Percentiles rank a stretch among this genome's conserved stretches.
phyloP scores from a whole-genome alignment of 1,284 basidiomycete species.

The Phaffia rhodozyma region DNA sequence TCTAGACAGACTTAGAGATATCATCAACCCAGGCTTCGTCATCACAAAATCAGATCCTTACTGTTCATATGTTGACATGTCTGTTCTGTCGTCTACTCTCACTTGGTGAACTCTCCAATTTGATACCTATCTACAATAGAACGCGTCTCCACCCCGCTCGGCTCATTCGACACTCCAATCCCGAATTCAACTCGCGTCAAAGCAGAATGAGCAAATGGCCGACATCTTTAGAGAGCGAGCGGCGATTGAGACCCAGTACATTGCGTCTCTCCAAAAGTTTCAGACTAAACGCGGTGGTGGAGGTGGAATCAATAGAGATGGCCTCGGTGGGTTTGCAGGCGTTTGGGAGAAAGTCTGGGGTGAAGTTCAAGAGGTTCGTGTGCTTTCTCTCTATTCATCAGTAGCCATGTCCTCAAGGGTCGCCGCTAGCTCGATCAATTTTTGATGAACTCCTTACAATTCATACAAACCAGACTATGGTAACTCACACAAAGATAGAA shows the following conservation, averaged over 20 bases:
- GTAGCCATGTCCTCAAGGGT: background rate
- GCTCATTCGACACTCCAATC: conserved; percentile 26
- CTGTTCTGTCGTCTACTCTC: background rate
- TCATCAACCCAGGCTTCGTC: too few relatives aligned
- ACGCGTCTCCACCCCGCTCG: conserved; percentile 2
- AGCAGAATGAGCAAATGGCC: conserved; percentile 34
- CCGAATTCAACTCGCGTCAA: conserved; percentile 28
- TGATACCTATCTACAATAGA: background rate
- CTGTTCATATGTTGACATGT: too few relatives aligned
- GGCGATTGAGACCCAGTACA: conserved; percentile 38
- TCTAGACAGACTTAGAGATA: too few relatives aligned
- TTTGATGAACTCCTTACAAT: background rate
- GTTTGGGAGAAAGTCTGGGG: conserved; percentile 30
- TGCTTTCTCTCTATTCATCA: background rate
- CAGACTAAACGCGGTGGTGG: conserved; percentile 30
- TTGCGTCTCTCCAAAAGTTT: conserved; percentile 40
- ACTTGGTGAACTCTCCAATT: background rate
- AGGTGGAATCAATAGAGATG: conserved; percentile 28
- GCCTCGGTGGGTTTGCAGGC: conserved; percentile 27
- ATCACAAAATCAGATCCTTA: too few relatives aligned
- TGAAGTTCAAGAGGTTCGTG: conserved; percentile 33
- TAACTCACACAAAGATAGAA: conserved; percentile 7
- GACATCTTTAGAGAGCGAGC: conserved; percentile 41
- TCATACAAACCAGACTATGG: conserved; percentile 3
- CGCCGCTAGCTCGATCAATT: background rate